Base-by-base conservation (phyloP, 192 early-diverging fungal genomes). In the Coemansia sp. region DNA sequence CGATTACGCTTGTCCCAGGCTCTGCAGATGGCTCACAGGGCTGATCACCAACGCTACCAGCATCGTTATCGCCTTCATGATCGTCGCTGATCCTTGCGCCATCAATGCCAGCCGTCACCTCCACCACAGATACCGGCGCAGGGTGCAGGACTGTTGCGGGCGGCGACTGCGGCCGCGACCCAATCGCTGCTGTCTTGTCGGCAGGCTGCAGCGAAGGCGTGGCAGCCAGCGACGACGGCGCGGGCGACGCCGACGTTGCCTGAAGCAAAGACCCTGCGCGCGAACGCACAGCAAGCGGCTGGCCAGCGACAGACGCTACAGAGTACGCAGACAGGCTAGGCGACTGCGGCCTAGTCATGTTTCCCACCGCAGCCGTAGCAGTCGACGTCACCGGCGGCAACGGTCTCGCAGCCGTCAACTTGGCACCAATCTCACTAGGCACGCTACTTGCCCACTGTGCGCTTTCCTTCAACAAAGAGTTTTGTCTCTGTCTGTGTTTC, bases 231-330 rank as follows among this genome's bases (percentile, higher is more conserved):
- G 72, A 74, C 29, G 66, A 57, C 30, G 69, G 40, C 18, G 73
- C 77, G 0, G 84, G 76, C 18, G 73, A 71, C 57, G 63, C 64
- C 0, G 80, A 70, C 12, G 28, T 67, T 40, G 65, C 71, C 42
- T 50, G 73, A 38, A 56, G 71, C 60, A 60, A 67, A 33, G 69
- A 82, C 59, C 61, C 73, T 22, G 67, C 45, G 0, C 67, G 77
- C 64, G 66, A 81, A 45, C 48, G 74, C 64, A n/a, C 62, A 61
- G 54, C 66, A 20, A 54, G 31, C 50, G 38, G 31, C 4, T 36
- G 55, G n/a, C 55, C 64, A 8, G 17, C 4, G 17, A 8, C 51
- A 0, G 62, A 64, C 2, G 33, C 51, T 0, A 55, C 36, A 14
- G 62, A 64, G 33, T 52, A 42, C n/a, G 51, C 38, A 29, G 71